Percentiles rank a stretch among this genome's conserved stretches.
Conservation (phyloP, 2,329 filamentous ascomycete genomes). For the Beauveria bassiana region DNA sequence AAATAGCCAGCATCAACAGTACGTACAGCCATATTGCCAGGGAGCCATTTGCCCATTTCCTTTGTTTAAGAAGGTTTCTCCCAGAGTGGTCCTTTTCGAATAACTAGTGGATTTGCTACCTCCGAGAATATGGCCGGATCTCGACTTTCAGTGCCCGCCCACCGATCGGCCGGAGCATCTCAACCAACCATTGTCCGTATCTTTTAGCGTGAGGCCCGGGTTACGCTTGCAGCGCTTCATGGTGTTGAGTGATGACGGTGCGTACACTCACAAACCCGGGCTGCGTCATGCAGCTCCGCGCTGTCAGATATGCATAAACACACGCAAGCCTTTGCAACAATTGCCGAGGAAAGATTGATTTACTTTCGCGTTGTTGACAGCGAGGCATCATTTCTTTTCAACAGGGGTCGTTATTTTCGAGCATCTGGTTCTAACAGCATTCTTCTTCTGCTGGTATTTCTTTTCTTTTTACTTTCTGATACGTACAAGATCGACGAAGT, state of each 20-base stretch:
- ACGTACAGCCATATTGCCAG: not conserved
- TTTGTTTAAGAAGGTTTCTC: not conserved
- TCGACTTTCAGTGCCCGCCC: not conserved
- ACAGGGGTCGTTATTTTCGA: no score
- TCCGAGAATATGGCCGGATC: constrained; percentile 2
- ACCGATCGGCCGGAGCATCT: not conserved
- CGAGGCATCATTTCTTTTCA: no score
- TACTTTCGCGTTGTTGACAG: no score
- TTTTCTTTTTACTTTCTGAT: no score
- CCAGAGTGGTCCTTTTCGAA: not conserved
- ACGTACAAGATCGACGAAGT: not conserved
- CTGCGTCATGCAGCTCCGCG: not conserved
- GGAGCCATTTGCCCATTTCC: no score
- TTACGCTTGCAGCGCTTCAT: no score
- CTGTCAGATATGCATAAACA: not conserved
- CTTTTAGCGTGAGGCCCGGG: not conserved
- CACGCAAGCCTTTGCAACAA: not conserved
- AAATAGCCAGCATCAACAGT: not conserved
- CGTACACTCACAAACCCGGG: not conserved
- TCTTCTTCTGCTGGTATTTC: no score
- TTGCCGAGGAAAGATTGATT: not conserved
- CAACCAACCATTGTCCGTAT: not conserved
- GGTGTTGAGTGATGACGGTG: not conserved
- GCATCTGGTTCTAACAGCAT: no score
- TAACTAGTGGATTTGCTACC: not conserved